These are phyloP conservation scores for Aristolochia contorta DNA, from an alignment of 164 flowering plant species.

Conservation along the genomic window DNA sequence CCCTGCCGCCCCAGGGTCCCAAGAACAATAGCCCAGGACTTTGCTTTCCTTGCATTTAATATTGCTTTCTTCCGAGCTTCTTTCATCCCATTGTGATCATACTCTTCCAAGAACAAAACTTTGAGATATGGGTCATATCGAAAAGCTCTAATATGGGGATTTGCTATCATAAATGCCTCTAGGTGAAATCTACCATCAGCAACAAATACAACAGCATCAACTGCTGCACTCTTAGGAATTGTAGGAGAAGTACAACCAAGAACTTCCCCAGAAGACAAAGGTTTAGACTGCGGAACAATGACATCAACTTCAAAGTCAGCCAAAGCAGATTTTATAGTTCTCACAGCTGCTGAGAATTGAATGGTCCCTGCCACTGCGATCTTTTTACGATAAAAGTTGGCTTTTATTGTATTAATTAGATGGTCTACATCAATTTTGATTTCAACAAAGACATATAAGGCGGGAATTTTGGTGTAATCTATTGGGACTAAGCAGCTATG, in stretches of 20 bases:
- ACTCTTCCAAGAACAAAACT: constrained; percentile 79
- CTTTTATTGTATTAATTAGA: constrained; percentile 35
- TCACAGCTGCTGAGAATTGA: constrained; percentile 74
- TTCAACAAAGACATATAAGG: constrained; percentile 85
- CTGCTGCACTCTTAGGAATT: constrained; percentile 15
- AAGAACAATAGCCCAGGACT: constrained; percentile 74
- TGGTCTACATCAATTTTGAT: constrained; percentile 55
- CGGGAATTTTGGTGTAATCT: constrained; percentile 34
- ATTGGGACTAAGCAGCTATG: constrained; percentile 48
- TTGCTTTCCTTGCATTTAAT: constrained; percentile 43
- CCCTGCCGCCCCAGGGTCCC: constrained; percentile 98
- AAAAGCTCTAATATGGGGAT: constrained; percentile 64
- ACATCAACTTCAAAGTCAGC: constrained; percentile 55
- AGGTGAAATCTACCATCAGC: constrained; percentile 96
- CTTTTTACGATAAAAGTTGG: constrained; percentile 21
- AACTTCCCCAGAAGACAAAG: constrained; percentile 84
- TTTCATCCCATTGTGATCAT: constrained; percentile 88
- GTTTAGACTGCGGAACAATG: constrained; percentile 74
- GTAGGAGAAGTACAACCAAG: constrained; percentile 91
- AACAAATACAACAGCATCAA: constrained; percentile 53
- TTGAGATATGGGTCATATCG: constrained; percentile 87
- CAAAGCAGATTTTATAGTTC: constrained; percentile 56
- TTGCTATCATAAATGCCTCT: constrained; percentile 96
- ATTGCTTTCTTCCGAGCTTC: constrained; percentile 62
- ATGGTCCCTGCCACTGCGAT: constrained; percentile 84